Evolutionary conservation across 73 alveolate species (phyloP).

Genomic region (Stentor coeruleus): DNA sequence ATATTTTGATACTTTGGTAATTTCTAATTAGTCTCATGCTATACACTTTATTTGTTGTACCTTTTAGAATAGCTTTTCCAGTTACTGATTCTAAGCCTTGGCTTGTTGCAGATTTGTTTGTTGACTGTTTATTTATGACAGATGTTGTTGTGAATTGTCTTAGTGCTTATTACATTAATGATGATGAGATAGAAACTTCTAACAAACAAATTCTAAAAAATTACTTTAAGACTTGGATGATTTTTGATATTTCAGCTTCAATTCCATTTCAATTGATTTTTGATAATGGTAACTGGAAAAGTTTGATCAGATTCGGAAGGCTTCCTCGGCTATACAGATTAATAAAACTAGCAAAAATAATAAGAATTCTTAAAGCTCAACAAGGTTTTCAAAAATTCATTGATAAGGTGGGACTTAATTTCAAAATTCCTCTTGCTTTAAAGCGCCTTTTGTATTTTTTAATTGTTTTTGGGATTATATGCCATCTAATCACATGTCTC

Average conservation of each 20-base stretch:
- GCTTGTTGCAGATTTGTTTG: conserved; percentile 37
- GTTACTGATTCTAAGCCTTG: conserved; percentile 34
- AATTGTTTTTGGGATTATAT: conserved; percentile 46
- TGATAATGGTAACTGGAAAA: conserved; percentile 21
- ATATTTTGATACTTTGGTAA: conserved; percentile 36
- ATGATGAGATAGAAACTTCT: conserved; percentile 50
- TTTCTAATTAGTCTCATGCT: conserved; percentile 27
- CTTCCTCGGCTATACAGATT: conserved; percentile 64
- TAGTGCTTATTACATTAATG: conserved; percentile 55
- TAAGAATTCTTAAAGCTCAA: conserved; percentile 2
- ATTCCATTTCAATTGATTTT: conserved; percentile 41
- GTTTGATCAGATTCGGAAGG: conserved; percentile 58
- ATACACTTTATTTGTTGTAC: conserved; percentile 52
- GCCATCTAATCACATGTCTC: conserved; percentile 67
- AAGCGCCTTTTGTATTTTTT: conserved; percentile 65
- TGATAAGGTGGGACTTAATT: not conserved
- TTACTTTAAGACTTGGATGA: conserved; percentile 58
- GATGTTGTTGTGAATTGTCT: conserved; percentile 58
- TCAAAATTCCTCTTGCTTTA: conserved; percentile 49
- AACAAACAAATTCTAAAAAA: conserved; percentile 43
- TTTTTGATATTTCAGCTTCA: conserved; percentile 49
- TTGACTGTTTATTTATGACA: conserved; percentile 44
- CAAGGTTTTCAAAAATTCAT: not conserved
- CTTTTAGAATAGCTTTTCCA: conserved; percentile 64
- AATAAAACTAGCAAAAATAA: conserved; percentile 45